Base-by-base conservation (phyloP, 2,329 filamentous ascomycete species). In the Xylariaceae sp. region DNA sequence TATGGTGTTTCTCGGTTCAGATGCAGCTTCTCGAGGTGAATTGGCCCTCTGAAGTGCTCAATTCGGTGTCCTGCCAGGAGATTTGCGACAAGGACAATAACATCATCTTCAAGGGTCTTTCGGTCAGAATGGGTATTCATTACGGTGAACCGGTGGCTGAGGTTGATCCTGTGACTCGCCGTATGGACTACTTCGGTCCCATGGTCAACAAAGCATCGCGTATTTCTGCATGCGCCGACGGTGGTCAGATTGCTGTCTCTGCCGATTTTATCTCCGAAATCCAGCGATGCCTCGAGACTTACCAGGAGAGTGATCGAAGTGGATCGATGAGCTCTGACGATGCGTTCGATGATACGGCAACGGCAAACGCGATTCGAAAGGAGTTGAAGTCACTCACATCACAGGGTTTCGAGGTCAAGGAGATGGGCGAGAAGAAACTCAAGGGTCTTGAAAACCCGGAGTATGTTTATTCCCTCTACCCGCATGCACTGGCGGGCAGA, bases 131-230 rank as follows among this genome's bases (percentile, higher is more conserved):
- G 94, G 94, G 94, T 68, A 91, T 96, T 62, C 94, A 99, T 73
- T 99, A 89, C 84, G 94, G 94, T 65, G 87, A 89, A 61, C 94
- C 93, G 4, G 92, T 99, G 68, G 96, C 92, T 72, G 94, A 99
- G 74, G 89, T 88, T 53, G 94, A 99, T 74, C 94, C 94, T 0
- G 92, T 99, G 53, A 99, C 94, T 1, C 88, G 92, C 59, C 91
- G 94, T 64, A 99, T 99, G 94, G 94, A 99, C 70, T 99, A 99
- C 76, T 99, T 97, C 72, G 94, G 94, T 0, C 94, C 94, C 11
- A 99, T 99, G 92, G 94, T 99, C 70, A 99, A 99, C 76, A 92
- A 95, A 71, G 91, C 94, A 0, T 89, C 94, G 13, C 89, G 94
- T 76, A 96, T 99, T 65, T 94, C 91, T 5, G 88, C 90, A 18